Base-by-base conservation (phyloP, 805 yeast species). In the Kluyveromyces starmeri region DNA sequence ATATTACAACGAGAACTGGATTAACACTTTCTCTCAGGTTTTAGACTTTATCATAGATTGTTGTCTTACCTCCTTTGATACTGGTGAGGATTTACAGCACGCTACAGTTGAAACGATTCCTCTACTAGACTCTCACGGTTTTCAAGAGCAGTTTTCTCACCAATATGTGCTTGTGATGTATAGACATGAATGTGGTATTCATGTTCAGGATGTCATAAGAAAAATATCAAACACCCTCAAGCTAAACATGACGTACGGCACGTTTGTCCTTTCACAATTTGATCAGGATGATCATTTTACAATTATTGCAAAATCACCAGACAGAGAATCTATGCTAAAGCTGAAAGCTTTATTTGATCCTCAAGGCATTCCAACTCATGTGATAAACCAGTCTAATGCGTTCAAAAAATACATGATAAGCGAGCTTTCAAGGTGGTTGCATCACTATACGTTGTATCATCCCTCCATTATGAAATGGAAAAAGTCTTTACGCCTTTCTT, bases 1-100 rank as follows among this genome's bases (percentile, higher is more conserved):
- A 30, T 10, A 11, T 13, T 30, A 30, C 19, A 7, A 21, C 12
- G 33, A 15, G 17, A n/a, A 3, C 20, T 31, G 8, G 39, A 21
- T 14, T 9, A 26, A 12, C 1, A 36, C 50, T 3, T 40, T 53
- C 17, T 40, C 43, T 27, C 44, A 39, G 4, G 30, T 54, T 16
- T 28, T 53, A 9, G 59, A 55, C 34, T 51, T 42, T 32, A 41
- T 55, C 31, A 45, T 53, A 19, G 53, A 50, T 29, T 39, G 41
- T 9, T 36, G 43, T 4, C 21, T 38, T n/a, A 35, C 34, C 28
- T 30, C 38, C 7, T 40, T 39, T 16, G 45, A 43, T 22, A 35
- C 20, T 11, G 27, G 22, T 7, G 40, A 34, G 17, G 40, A 35
- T 6, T n/a, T 23, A 23, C 11, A 7, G n/a, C 7, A 23, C n/a